Evolutionary conservation across 495 filamentous ascomycete species (phyloP).

Genomic region (Talaromyces trachyspermus): DNA sequence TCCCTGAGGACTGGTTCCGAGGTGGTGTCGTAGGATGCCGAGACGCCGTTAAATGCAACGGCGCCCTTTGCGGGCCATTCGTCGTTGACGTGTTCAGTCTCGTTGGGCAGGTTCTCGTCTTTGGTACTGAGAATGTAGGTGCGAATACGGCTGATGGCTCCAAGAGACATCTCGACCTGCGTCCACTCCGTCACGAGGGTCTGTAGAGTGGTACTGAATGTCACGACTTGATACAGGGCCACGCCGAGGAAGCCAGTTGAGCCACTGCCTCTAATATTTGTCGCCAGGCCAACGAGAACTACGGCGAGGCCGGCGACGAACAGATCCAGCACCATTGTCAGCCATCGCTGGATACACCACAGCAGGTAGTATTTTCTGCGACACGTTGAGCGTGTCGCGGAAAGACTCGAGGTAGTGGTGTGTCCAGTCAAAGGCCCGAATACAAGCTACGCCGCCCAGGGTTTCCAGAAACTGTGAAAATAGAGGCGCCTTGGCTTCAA

Average conservation of each 20-base stretch:
- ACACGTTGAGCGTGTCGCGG: slow-evolving; percentile 51
- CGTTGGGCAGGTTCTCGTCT: slow-evolving; percentile 37
- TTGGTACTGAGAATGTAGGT: slow-evolving; percentile 40
- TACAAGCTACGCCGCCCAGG: slow-evolving; percentile 57
- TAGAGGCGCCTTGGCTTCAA: slow-evolving; percentile 52
- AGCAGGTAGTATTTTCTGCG: slow-evolving; percentile 46
- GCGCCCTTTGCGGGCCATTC: slow-evolving; percentile 44
- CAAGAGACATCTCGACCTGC: slow-evolving; percentile 48
- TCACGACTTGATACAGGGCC: slow-evolving; percentile 48
- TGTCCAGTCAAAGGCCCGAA: slow-evolving; percentile 61
- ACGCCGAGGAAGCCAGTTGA: slow-evolving; percentile 47
- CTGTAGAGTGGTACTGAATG: slow-evolving; percentile 43
- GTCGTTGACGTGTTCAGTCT: slow-evolving; percentile 29
- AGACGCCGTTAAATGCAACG: slow-evolving; percentile 34
- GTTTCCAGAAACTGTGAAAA: slow-evolving; percentile 65
- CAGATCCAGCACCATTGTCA: slow-evolving; percentile 55
- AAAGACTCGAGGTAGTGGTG: slow-evolving; percentile 50
- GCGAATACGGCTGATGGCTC: slow-evolving; percentile 50
- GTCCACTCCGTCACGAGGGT: slow-evolving; percentile 47
- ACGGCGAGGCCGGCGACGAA: slow-evolving; percentile 51
- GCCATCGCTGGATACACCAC: slow-evolving; percentile 63
- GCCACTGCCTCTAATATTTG: slow-evolving; percentile 31
- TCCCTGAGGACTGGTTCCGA: background rate
- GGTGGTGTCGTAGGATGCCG: background rate
- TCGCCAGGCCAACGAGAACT: slow-evolving; percentile 38